Evolutionary conservation across 179 eudicot genomes (phyloP).

Genomic region (Pouteria campechiana): DNA sequence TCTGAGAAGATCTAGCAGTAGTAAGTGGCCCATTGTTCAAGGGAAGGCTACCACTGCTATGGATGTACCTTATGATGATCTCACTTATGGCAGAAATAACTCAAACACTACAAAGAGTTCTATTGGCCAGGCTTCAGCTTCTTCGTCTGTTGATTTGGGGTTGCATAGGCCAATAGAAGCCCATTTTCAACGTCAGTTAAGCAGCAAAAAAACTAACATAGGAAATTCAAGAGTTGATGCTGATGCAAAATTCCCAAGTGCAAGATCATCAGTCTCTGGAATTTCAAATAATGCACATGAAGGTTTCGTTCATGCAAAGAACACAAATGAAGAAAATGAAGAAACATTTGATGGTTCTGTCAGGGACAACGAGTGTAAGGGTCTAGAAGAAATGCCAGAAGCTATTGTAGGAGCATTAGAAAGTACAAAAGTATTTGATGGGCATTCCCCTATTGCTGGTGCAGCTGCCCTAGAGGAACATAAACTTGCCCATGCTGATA

Average conservation of each 20-base stretch:
- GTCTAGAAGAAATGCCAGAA: conserved; percentile 9
- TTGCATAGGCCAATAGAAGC: conserved; percentile 41
- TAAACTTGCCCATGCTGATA: conserved; percentile 8
- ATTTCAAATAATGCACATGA: conserved; percentile 47
- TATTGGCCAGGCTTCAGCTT: conserved; percentile 48
- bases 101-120: conserved; percentile 65
- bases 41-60: conserved; percentile 62
- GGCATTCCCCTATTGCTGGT: too few species aligned
- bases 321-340: conserved; percentile 36
- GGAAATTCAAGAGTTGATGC: conserved; percentile 24
- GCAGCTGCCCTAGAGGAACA: too few species aligned
- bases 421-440: conserved; percentile 22
- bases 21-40: conserved; percentile 47
- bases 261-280: conserved; percentile 65
- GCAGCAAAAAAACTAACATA: conserved; percentile 42
- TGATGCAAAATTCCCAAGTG: conserved; percentile 40
- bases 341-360: conserved; percentile 24
- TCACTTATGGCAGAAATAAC: conserved; percentile 52
- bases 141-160: conserved; percentile 65
- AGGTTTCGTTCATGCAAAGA: too few species aligned
- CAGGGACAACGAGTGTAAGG: conserved; percentile 28
- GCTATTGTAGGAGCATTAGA: conserved; percentile 24
- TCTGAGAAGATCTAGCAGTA: conserved; percentile 57
- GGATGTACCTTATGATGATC: conserved; percentile 60
- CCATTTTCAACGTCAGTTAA: conserved; percentile 47